A percentile compares a stretch with the other conserved stretches of the same genome.
Evolutionary conservation across 2,329 filamentous ascomycete species (phyloP).

Genomic region (Chalaropsis ovoidea): DNA sequence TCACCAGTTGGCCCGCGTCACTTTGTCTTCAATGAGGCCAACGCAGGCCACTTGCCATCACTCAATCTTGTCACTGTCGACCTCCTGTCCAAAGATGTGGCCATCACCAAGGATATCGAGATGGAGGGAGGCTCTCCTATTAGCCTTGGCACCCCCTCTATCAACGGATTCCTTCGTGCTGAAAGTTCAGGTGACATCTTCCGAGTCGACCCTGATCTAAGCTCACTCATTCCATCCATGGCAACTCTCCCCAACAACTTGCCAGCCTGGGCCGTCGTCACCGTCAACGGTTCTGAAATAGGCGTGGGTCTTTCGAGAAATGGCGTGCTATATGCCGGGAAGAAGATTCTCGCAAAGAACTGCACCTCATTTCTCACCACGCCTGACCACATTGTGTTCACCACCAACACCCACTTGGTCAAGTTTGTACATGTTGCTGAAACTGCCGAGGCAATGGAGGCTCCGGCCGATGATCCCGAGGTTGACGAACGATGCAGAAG

Average conservation of each 20-base stretch:
- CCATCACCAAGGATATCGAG: not conserved
- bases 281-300: slow-evolving; percentile 36
- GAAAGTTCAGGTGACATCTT: slow-evolving; percentile 19
- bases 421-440: slow-evolving; percentile 81
- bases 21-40: slow-evolving; percentile 15
- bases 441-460: slow-evolving; percentile 57
- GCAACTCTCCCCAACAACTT: slow-evolving; percentile 34
- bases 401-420: slow-evolving; percentile 81
- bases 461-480: slow-evolving; percentile 81
- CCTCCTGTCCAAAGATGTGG: not conserved
- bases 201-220: slow-evolving; percentile 15
- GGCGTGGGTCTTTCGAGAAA: slow-evolving; percentile 59
- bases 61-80: slow-evolving; percentile 9
- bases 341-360: slow-evolving; percentile 64
- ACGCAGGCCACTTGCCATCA: not conserved
- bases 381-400: slow-evolving; percentile 74
- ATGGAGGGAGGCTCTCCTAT: not conserved
- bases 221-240: slow-evolving; percentile 2
- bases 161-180: slow-evolving; percentile 18
- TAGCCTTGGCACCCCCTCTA: slow-evolving; percentile 11
- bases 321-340: slow-evolving; percentile 70
- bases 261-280: slow-evolving; percentile 38
- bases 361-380: slow-evolving; percentile 87
- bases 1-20: slow-evolving; percentile 8
- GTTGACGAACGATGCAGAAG: slow-evolving; percentile 84